Conservation (phyloP, 1,284 basidiomycete species). For the Chalciporus sp. region DNA sequence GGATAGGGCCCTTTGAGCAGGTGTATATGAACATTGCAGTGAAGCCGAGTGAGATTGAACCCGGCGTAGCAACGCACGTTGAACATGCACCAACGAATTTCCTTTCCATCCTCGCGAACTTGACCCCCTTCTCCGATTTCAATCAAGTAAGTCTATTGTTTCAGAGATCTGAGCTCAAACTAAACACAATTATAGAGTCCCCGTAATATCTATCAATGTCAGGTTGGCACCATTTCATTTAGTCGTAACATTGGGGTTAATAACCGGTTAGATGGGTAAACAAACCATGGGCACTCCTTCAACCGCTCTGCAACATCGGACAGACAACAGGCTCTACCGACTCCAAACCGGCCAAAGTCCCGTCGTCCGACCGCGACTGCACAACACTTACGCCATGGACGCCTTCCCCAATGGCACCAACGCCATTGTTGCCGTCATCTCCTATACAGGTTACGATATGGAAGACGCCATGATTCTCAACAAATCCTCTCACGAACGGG, state of each 20-base stretch:
- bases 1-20: constrained; percentile 96
- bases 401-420: constrained; percentile 98
- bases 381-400: constrained; percentile 98
- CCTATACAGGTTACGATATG: constrained; percentile 99
- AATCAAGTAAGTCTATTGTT: constrained; percentile 70
- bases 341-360: constrained; percentile 96
- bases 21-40: constrained; percentile 99
- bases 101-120: constrained; percentile 83
- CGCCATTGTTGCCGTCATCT: constrained; percentile 98
- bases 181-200: constrained; percentile 55
- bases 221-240: constrained; percentile 47
- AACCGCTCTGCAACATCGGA: constrained; percentile 87
- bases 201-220: constrained; percentile 87
- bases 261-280: constrained; percentile 87
- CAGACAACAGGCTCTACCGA: constrained; percentile 98
- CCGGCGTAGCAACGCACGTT: constrained; percentile 84
- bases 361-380: constrained; percentile 88
- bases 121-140: constrained; percentile 92
- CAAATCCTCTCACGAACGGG: constrained; percentile 97
- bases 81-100: constrained; percentile 97
- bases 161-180: constrained; percentile 1
- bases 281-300: constrained; percentile 99
- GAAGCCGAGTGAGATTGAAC: constrained; percentile 86
- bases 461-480: constrained; percentile 99
- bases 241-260: constrained; percentile 12